These are phyloP conservation scores for Talaromyces ruber DNA, from an alignment of 495 filamentous ascomycete genomes.

Conservation along the genomic window DNA sequence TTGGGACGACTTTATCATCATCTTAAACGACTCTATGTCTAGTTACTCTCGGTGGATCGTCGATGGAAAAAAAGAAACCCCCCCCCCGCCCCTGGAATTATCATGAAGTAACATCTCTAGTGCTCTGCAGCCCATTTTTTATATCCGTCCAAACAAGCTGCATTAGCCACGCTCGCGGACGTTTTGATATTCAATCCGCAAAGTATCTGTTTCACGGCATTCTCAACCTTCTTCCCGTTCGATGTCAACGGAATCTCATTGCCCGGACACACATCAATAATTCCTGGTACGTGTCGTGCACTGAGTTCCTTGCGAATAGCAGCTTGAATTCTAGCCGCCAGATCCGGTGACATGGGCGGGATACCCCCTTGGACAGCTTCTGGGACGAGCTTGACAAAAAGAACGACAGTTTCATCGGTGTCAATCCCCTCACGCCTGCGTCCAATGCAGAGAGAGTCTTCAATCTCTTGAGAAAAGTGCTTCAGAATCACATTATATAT, in stretches of 20 bases:
- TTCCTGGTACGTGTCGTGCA: slow-evolving; percentile 73
- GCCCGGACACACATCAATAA: slow-evolving; percentile 61
- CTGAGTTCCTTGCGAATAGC: slow-evolving; percentile 66
- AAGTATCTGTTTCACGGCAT: slow-evolving; percentile 90
- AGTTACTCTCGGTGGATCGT: no score
- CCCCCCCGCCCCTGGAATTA: no score
- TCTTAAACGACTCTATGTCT: no score
- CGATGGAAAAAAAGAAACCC: no score
- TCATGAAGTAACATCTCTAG: neutral
- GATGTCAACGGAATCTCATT: slow-evolving; percentile 75
- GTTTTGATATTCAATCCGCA: slow-evolving; percentile 79
- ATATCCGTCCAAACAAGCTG: slow-evolving; percentile 79
- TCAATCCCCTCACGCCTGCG: slow-evolving; percentile 59
- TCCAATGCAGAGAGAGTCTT: slow-evolving; percentile 81
- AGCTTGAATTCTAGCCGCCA: slow-evolving; percentile 52
- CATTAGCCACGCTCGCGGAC: slow-evolving; percentile 78
- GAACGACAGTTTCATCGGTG: slow-evolving; percentile 72
- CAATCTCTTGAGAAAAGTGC: slow-evolving; percentile 67
- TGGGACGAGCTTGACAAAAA: slow-evolving; percentile 71
- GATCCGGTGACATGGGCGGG: slow-evolving; percentile 22
- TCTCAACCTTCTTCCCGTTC: slow-evolving; percentile 94
- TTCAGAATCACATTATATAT: slow-evolving; percentile 87
- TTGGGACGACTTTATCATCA: neutral
- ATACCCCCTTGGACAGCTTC: slow-evolving; percentile 17
- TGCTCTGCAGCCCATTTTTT: slow-evolving; percentile 54